phyloP scores from a whole-genome alignment of 441 rosid genomes.

The Populus trichocarpa region DNA sequence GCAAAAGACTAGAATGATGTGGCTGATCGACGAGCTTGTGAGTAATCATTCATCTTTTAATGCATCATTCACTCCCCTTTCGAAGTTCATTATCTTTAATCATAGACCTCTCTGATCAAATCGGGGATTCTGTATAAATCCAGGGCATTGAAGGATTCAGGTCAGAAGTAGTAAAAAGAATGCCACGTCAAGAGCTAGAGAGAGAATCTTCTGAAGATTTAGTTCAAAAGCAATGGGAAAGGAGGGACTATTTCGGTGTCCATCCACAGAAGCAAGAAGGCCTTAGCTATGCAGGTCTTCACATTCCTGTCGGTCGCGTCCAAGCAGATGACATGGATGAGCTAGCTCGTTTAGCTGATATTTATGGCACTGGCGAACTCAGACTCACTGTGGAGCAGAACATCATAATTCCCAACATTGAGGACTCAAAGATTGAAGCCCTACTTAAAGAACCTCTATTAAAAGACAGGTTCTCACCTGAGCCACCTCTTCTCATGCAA shows the following conservation, averaged over 20 bases:
- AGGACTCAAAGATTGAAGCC: constrained; percentile 65
- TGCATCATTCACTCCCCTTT: neutral
- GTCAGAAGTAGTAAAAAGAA: constrained; percentile 68
- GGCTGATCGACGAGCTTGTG: constrained; percentile 93
- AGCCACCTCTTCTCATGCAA: constrained; percentile 81
- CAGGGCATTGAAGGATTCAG: constrained; percentile 89
- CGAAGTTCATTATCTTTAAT: neutral
- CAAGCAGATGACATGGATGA: constrained; percentile 94
- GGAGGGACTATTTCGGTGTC: constrained; percentile 78
- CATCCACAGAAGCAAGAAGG: constrained; percentile 88
- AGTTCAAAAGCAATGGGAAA: constrained; percentile 70
- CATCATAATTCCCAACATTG: constrained; percentile 76
- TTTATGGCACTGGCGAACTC: constrained; percentile 78
- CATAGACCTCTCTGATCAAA: neutral
- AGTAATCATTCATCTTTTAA: constrained; percentile 22
- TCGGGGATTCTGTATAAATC: constrained; percentile 9
- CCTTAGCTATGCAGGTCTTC: constrained; percentile 73
- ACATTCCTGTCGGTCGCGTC: constrained; percentile 80
- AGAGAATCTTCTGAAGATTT: constrained; percentile 65
- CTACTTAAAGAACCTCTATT: constrained; percentile 64
- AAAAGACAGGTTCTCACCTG: constrained; percentile 56
- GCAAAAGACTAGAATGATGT: constrained; percentile 96
- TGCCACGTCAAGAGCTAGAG: constrained; percentile 59
- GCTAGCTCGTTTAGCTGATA: constrained; percentile 74
- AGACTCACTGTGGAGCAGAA: constrained; percentile 91